Evolutionary conservation across 2,329 filamentous ascomycete genomes (phyloP), one percentile per base, ranked within the genome.

Genomic region (Madurella mycetomatis): DNA sequence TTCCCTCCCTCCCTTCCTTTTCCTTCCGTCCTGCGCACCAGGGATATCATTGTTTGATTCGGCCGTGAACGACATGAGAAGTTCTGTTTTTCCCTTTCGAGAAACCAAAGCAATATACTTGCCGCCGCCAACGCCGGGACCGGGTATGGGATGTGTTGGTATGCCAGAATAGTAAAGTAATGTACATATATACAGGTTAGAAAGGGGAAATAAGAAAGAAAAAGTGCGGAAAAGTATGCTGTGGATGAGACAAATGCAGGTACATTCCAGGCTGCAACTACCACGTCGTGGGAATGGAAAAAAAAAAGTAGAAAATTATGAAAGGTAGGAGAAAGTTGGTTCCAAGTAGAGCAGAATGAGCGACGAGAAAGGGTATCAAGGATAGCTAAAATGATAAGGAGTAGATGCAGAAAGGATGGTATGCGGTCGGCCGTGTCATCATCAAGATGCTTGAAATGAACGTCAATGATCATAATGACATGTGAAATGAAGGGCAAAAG

Each of bases 341-440:
- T 31, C 43, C 30, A 47, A 51, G 49, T 42, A 47, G 12, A 17
- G 34, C 15, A 16, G 18, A 62, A 59, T 30, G 60, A 64, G 47
- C 34, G 63, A 58, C 57, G 40, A 55, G 57, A 60, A 62, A 43
- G 61, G 61, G 62, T 62, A 62, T 62, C 60, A 54, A 54, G 42
- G 53, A 51, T 30, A 34, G 19, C 42, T 42, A 41, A 51, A 53
- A 17, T n/a, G 17, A 18, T 25, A 25, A 25, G 25, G 3, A 25
- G 25, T 25, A 25, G n/a, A 25, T 25, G 25, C 25, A 25, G 37
- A 16, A 62, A 58, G 45, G 61, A 59, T 55, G 45, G 56, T 56
- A 55, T 60, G 53, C 43, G 50, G 56, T 62, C 50, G 53, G 58
- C 55, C 58, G 53, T 60, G 51, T 47, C 51, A 60, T 59, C 49